Percentiles rank a stretch among this genome's conserved stretches.
Conservation (phyloP, 768 basidiomycete species). For the Cystobasidium onofrii region DNA sequence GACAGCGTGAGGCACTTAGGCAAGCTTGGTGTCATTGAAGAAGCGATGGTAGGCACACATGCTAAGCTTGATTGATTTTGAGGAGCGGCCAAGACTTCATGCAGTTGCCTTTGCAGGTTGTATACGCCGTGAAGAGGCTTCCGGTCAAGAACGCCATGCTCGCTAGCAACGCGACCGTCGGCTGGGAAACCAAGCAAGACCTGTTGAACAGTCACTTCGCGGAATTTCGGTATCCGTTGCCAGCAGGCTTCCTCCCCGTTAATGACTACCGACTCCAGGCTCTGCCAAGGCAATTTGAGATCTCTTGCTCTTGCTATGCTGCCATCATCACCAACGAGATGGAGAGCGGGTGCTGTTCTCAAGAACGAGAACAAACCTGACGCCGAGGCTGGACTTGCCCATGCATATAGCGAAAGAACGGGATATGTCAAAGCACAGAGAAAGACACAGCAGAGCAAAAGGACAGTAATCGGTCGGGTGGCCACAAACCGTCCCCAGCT, state of each 20-base stretch:
- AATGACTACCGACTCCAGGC: conserved; percentile 9
- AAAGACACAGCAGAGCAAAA: conserved; percentile 31
- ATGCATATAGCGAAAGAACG: conserved; percentile 30
- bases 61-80: not conserved
- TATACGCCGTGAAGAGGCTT: conserved; percentile 7
- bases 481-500: conserved; percentile 31
- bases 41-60: not conserved
- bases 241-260: conserved; percentile 30
- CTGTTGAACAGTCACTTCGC: conserved; percentile 28
- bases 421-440: conserved; percentile 30
- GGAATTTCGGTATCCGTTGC: conserved; percentile 31
- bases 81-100: not conserved
- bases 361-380: conserved; percentile 11
- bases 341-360: conserved; percentile 7
- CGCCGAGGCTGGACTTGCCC: conserved; percentile 17
- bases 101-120: conserved; percentile 12
- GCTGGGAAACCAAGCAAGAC: conserved; percentile 8
- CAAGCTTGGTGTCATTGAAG: not conserved
- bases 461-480: conserved; percentile 29
- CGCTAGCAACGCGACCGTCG: conserved; percentile 15
- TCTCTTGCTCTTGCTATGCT: conserved; percentile 20
- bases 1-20: conserved; percentile 10
- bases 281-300: conserved; percentile 24
- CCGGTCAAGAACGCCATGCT: conserved; percentile 32
- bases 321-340: conserved; percentile 23